phyloP scores from a whole-genome alignment of 805 yeast genomes.

The Lipomyces anomalus region DNA sequence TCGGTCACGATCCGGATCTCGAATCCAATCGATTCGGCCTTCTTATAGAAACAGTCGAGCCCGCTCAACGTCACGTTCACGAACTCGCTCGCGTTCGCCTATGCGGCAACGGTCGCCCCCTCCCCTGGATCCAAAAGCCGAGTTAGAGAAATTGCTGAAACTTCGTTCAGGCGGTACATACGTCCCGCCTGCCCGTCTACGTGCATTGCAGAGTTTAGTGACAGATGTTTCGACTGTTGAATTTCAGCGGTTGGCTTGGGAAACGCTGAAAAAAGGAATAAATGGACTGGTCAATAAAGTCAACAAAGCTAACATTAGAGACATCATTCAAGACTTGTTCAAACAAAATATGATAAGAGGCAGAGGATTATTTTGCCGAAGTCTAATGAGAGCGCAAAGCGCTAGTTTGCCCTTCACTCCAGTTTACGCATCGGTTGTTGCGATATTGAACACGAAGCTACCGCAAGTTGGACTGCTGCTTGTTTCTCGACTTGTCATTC shows the following conservation, averaged over 20 bases:
- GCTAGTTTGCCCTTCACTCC: slow-evolving; percentile 40
- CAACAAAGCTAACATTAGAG: slow-evolving; percentile 43
- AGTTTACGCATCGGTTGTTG: slow-evolving; percentile 52
- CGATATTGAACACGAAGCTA: slow-evolving; percentile 58
- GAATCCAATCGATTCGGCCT: too few relatives aligned
- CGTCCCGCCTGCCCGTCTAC: slow-evolving; percentile 50
- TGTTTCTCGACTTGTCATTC: slow-evolving; percentile 47
- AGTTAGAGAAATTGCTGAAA: slow-evolving; percentile 37
- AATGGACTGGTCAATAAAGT: slow-evolving; percentile 46
- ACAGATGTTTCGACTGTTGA: slow-evolving; percentile 35
- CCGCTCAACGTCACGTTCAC: slow-evolving; percentile 2
- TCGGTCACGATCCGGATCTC: too few relatives aligned
- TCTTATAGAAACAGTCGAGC: too few relatives aligned
- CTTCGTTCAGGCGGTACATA: slow-evolving; percentile 44
- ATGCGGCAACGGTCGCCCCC: not conserved
- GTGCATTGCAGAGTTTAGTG: slow-evolving; percentile 39
- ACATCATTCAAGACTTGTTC: slow-evolving; percentile 47
- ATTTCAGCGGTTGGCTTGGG: slow-evolving; percentile 56
- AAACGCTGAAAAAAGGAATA: slow-evolving; percentile 42
- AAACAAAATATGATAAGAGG: slow-evolving; percentile 55
- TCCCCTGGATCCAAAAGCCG: slow-evolving; percentile 31
- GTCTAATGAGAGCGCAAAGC: slow-evolving; percentile 51
- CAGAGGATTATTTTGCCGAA: slow-evolving; percentile 53
- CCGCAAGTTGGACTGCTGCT: slow-evolving; percentile 64
- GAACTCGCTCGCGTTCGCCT: slow-evolving; percentile 1